These are phyloP conservation scores for Pichia occidentalis DNA, from an alignment of 805 yeast genomes.

Conservation along the genomic window DNA sequence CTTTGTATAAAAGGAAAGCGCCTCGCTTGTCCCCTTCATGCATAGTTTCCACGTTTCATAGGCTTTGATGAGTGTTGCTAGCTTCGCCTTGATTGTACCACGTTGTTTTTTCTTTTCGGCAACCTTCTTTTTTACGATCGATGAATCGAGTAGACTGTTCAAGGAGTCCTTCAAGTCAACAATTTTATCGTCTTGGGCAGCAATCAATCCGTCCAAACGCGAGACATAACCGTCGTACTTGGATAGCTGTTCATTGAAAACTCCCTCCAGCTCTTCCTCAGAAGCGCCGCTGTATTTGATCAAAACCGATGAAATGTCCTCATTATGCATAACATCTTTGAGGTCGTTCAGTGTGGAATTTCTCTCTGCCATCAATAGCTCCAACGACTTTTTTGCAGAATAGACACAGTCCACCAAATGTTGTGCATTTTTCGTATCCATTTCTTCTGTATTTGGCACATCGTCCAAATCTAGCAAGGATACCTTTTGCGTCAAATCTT, in stretches of 20 bases:
- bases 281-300: constrained; percentile 50
- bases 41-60: constrained; percentile 54
- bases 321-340: constrained; percentile 64
- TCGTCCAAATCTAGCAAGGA: constrained; percentile 66
- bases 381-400: constrained; percentile 52
- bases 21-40: constrained; percentile 52
- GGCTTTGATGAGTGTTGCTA: constrained; percentile 41
- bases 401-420: constrained; percentile 45
- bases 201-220: constrained; percentile 62
- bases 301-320: constrained; percentile 75
- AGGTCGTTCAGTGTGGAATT: constrained; percentile 53
- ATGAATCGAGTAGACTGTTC: constrained; percentile 39
- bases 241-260: constrained; percentile 65
- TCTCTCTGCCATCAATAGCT: constrained; percentile 59
- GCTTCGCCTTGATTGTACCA: constrained; percentile 32
- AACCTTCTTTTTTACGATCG: constrained; percentile 38
- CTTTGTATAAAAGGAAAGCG: constrained; percentile 51
- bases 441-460: constrained; percentile 7
- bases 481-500: constrained; percentile 25
- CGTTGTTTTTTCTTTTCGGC: constrained; percentile 36
- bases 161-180: constrained; percentile 37
- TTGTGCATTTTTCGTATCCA: constrained; percentile 26
- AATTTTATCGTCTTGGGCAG: constrained; percentile 52
- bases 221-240: constrained; percentile 67
- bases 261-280: constrained; percentile 37